These are phyloP conservation scores for Pharnaceum exiguum DNA, from an alignment of 148 eudicot genomes.

Conservation along the genomic window DNA sequence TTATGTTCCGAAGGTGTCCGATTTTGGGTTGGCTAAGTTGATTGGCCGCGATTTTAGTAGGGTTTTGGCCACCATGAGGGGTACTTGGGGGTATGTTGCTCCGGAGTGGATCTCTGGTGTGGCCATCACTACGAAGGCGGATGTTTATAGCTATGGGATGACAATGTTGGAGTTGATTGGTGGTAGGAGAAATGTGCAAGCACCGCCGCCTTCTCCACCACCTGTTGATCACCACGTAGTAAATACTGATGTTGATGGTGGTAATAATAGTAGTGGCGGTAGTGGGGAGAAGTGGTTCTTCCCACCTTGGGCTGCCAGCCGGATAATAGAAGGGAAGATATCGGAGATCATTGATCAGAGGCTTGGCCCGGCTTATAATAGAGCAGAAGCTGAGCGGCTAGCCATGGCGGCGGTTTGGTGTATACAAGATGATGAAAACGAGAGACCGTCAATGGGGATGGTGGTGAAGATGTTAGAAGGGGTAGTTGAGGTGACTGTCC, in stretches of 20 bases:
- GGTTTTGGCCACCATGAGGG: slow-evolving; percentile 76
- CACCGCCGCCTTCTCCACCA: slow-evolving; percentile 37
- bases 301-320: slow-evolving; percentile 72
- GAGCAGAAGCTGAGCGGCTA: slow-evolving; percentile 44
- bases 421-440: slow-evolving; percentile 68
- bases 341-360: slow-evolving; percentile 49
- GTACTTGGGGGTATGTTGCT: slow-evolving; percentile 85
- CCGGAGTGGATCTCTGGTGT: slow-evolving; percentile 90
- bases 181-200: slow-evolving; percentile 68
- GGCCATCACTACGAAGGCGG: slow-evolving; percentile 71
- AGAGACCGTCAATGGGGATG: slow-evolving; percentile 70
- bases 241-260: slow-evolving; percentile 12
- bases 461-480: slow-evolving; percentile 92
- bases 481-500: slow-evolving; percentile 53
- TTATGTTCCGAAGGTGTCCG: slow-evolving; percentile 61
- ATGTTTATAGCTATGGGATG: slow-evolving; percentile 92
- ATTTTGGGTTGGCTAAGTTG: slow-evolving; percentile 78
- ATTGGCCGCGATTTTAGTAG: slow-evolving; percentile 74
- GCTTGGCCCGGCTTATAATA: slow-evolving; percentile 34
- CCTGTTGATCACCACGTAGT: slow-evolving; percentile 4
- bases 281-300: slow-evolving; percentile 63
- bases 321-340: slow-evolving; percentile 43
- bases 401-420: slow-evolving; percentile 80
- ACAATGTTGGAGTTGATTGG: slow-evolving; percentile 67
- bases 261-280: slow-evolving; percentile 16